Evolutionary conservation across 805 yeast species (phyloP).

Genomic region (Komagataella populi): DNA sequence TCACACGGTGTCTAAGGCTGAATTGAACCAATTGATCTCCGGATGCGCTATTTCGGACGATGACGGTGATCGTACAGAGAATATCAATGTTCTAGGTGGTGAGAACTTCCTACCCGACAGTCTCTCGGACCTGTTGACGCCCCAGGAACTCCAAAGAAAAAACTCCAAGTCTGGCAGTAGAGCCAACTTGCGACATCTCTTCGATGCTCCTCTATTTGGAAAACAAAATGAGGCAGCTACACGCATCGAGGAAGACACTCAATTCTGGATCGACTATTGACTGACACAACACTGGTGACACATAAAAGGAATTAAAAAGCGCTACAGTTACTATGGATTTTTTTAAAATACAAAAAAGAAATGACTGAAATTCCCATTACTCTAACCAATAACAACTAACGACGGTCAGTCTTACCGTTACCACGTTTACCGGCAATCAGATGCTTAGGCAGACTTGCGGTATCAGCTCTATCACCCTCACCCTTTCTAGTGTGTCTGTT

Average conservation of each 20-base stretch:
- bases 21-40: not conserved
- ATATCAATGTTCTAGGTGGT: conserved; percentile 20
- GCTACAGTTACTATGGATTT: conserved; percentile 6
- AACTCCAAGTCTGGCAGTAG: conserved; percentile 34
- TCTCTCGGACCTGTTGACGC: conserved; percentile 68
- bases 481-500: conserved; percentile 87
- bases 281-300: not conserved
- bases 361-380: not conserved
- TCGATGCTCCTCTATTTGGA: not conserved
- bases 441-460: conserved; percentile 84
- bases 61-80: conserved; percentile 4
- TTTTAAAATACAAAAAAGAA: conserved; percentile 2
- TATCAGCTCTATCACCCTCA: conserved; percentile 88
- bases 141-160: conserved; percentile 64
- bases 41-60: conserved; percentile 8
- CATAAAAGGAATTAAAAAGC: not conserved
- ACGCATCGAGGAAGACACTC: conserved; percentile 10
- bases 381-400: conserved; percentile 27
- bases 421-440: conserved; percentile 95
- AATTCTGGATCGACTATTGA: not conserved
- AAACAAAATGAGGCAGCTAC: conserved; percentile 23
- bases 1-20: not conserved
- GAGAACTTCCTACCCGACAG: conserved; percentile 79
- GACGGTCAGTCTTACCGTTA: conserved; percentile 82
- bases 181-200: not conserved